Percentiles rank a stretch among this genome's conserved stretches.
Evolutionary conservation across 768 basidiomycete genomes (phyloP).

Genomic region (Rhizopogon vulgaris): DNA sequence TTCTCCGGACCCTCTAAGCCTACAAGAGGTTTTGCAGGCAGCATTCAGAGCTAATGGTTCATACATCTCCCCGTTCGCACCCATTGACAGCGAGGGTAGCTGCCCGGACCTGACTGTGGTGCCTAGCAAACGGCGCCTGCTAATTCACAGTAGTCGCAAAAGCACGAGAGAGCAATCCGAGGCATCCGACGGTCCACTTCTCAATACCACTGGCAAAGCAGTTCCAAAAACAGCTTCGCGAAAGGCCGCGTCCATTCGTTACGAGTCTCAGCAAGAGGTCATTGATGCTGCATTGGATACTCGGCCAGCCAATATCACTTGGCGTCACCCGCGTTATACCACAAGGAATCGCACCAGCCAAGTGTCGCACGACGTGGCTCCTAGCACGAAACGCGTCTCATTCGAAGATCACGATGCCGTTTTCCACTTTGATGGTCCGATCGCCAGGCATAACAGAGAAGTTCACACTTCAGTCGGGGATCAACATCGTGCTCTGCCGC

Average conservation of each 20-base stretch:
- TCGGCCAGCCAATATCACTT: background rate
- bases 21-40: background rate
- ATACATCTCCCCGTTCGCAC: background rate
- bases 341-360: background rate
- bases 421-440: background rate
- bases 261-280: background rate
- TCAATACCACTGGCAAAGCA: background rate
- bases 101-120: background rate
- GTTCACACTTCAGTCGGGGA: background rate
- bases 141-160: background rate
- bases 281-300: constrained; percentile 3
- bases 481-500: background rate
- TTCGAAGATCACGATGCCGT: background rate
- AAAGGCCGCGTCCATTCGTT: background rate
- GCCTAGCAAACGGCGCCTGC: background rate
- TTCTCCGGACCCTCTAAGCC: background rate
- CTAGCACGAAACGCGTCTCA: background rate
- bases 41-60: background rate
- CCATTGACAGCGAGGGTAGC: background rate
- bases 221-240: background rate
- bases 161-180: background rate
- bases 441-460: background rate
- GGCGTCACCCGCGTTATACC: background rate
- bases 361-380: background rate
- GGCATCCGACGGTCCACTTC: too few species aligned